These are phyloP conservation scores for Penstemon eatonii DNA, from an alignment of 257 asterid genomes.

Conservation along the genomic window DNA sequence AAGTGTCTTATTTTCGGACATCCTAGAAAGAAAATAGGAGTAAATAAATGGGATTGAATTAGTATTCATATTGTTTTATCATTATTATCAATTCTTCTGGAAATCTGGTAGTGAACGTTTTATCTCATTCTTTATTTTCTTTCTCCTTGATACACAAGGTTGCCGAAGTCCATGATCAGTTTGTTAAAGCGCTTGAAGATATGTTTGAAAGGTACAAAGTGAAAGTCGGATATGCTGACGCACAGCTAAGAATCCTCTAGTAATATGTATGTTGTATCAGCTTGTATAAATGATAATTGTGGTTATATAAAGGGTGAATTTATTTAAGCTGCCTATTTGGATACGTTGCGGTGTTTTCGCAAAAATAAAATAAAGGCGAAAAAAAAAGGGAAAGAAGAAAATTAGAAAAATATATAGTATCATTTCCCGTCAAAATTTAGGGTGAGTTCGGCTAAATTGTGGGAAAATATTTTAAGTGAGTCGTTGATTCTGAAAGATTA, in stretches of 20 bases:
- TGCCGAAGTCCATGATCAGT: slow-evolving; percentile 62
- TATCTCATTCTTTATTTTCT: background rate
- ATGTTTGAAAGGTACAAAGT: slow-evolving; percentile 70
- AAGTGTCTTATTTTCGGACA: too few species aligned
- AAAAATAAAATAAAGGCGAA: too few species aligned
- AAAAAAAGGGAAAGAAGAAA: too few species aligned
- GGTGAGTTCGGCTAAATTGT: too few species aligned
- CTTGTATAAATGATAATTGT: background rate
- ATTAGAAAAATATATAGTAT: too few species aligned
- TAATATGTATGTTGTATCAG: background rate
- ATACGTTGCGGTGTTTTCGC: too few species aligned
- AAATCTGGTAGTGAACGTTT: background rate
- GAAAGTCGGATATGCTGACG: slow-evolving; percentile 55
- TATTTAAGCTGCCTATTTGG: too few species aligned
- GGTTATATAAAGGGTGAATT: too few species aligned
- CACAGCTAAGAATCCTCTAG: slow-evolving; percentile 52
- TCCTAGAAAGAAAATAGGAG: too few species aligned
- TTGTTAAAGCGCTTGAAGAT: slow-evolving; percentile 58
- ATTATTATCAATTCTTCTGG: background rate
- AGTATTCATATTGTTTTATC: background rate
- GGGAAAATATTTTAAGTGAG: too few species aligned
- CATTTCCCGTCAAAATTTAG: too few species aligned
- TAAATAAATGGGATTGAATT: background rate
- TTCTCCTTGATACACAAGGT: slow-evolving; percentile 39
- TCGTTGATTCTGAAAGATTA: too few species aligned